phyloP scores from a whole-genome alignment of 371 early-diverging fungal genomes.

The Batkoa obscura region DNA sequence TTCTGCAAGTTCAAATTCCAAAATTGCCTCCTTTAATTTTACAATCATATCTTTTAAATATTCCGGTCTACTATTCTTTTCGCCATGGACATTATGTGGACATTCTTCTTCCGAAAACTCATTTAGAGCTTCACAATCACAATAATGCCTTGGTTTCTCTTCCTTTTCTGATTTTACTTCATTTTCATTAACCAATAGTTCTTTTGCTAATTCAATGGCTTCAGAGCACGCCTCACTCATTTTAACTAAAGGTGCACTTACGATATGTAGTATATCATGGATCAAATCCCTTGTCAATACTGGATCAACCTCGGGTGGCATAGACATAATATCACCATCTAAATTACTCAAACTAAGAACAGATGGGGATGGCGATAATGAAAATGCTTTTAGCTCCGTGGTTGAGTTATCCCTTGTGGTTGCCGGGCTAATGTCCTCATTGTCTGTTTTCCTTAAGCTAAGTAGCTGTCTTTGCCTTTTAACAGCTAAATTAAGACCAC shows the following conservation, averaged over 20 bases:
- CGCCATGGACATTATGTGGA: no score
- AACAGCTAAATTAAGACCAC: conserved; percentile 2
- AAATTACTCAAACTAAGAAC: conserved; percentile 2
- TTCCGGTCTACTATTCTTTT: no score
- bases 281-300: neutral
- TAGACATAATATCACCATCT: neutral
- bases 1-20: neutral
- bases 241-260: neutral
- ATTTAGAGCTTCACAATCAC: no score
- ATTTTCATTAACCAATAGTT: neutral
- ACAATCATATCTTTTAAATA: no score
- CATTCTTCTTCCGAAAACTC: no score
- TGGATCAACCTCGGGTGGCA: conserved; percentile 2
- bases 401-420: neutral
- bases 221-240: neutral
- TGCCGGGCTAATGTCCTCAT: neutral
- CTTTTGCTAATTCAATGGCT: no score
- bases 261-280: conserved; percentile 2
- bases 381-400: neutral
- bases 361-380: conserved; percentile 1
- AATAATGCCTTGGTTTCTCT: no score
- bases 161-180: neutral
- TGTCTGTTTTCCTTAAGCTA: neutral
- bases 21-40: neutral
- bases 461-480: neutral